A percentile compares a stretch with the other conserved stretches of the same genome.
phyloP scores from a whole-genome alignment of 1,139 yeast genomes.

The Pichia sp. region DNA sequence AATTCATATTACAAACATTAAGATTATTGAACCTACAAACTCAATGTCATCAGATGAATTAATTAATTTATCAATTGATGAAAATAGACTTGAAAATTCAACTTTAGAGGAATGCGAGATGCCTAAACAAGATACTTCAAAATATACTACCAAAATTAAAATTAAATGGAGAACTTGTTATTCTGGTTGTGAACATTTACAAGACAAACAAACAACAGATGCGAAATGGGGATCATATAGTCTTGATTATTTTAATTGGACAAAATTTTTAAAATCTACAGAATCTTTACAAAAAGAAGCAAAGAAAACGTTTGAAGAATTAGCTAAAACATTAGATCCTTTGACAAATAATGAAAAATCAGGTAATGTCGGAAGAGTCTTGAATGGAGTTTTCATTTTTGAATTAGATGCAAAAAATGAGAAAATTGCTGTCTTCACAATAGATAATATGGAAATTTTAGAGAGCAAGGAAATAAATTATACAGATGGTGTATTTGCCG shows the following conservation, averaged over 20 bases:
- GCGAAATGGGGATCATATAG: slow-evolving; percentile 32
- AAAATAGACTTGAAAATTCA: slow-evolving; percentile 17
- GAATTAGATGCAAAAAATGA: slow-evolving; percentile 59
- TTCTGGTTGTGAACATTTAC: slow-evolving; percentile 44
- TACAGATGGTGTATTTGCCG: slow-evolving; percentile 19
- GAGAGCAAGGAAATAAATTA: slow-evolving; percentile 33
- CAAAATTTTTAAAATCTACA: slow-evolving; percentile 17
- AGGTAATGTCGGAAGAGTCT: slow-evolving; percentile 39
- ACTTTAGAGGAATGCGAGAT: background rate
- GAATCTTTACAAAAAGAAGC: slow-evolving; percentile 16
- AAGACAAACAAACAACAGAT: slow-evolving; percentile 20
- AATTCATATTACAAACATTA: slow-evolving; percentile 45
- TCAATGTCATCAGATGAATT: slow-evolving; percentile 22
- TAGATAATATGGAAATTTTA: slow-evolving; percentile 68
- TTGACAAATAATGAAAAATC: background rate
- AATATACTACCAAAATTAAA: slow-evolving; percentile 45
- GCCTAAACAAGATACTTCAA: slow-evolving; percentile 30
- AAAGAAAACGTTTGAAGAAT: slow-evolving; percentile 12
- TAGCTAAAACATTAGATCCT: slow-evolving; percentile 12
- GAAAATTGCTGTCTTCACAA: slow-evolving; percentile 60
- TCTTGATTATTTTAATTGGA: slow-evolving; percentile 27
- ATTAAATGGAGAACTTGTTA: slow-evolving; percentile 60
- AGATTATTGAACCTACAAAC: slow-evolving; percentile 27
- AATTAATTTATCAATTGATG: slow-evolving; percentile 26
- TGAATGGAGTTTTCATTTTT: slow-evolving; percentile 70